Conservation (phyloP, 1,284 basidiomycete species). For the Tilletiaria anomala region DNA sequence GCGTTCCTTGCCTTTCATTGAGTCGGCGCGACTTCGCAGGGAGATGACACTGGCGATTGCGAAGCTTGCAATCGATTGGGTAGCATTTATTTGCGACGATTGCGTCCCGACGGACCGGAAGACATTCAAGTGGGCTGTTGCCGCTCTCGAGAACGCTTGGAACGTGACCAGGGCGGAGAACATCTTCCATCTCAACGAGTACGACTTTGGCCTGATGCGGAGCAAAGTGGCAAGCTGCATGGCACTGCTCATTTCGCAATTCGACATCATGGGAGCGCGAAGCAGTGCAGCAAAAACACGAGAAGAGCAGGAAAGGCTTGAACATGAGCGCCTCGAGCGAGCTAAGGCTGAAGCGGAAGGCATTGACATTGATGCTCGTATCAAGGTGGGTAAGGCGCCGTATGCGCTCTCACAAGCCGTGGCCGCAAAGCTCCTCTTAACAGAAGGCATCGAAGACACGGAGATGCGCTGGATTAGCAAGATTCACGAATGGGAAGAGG, state of each 20-base stretch:
- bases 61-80: slow-evolving; percentile 51
- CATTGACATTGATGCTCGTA: not conserved
- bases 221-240: slow-evolving; percentile 92
- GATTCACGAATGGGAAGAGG: slow-evolving; percentile 25
- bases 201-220: slow-evolving; percentile 64
- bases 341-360: slow-evolving; percentile 13
- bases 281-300: slow-evolving; percentile 33
- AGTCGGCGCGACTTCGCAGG: slow-evolving; percentile 21
- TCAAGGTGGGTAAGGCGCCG: not conserved
- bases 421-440: no score
- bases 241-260: slow-evolving; percentile 87
- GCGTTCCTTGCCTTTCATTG: slow-evolving; percentile 33
- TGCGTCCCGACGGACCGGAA: slow-evolving; percentile 90
- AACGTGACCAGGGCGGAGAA: slow-evolving; percentile 75
- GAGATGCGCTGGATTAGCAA: slow-evolving; percentile 26
- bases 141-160: slow-evolving; percentile 84
- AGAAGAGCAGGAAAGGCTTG: slow-evolving; percentile 15
- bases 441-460: slow-evolving; percentile 26
- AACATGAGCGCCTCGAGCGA: slow-evolving; percentile 18
- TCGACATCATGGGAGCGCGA: slow-evolving; percentile 58
- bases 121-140: slow-evolving; percentile 97
- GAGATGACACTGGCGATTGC: slow-evolving; percentile 32
- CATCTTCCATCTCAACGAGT: slow-evolving; percentile 73
- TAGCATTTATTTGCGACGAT: slow-evolving; percentile 94
- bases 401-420: no score